Conservation (phyloP, 2,329 filamentous ascomycete species). For the Aureobasidium sp. region DNA sequence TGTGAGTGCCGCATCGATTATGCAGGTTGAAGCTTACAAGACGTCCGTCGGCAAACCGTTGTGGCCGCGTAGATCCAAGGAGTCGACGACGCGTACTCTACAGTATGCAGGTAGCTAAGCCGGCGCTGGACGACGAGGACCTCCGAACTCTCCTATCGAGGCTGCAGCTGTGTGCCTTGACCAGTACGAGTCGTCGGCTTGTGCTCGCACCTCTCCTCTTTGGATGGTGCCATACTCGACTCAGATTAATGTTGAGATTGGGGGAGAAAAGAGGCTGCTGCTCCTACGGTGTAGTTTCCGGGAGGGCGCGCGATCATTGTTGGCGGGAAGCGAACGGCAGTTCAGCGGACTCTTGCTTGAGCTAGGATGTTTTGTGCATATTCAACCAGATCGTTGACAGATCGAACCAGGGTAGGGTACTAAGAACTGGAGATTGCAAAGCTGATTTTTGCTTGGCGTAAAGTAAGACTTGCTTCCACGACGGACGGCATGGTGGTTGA, state of each 20-base stretch:
- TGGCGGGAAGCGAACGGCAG: constrained; percentile 5
- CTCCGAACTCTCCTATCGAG: not conserved
- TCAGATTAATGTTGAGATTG: constrained; percentile 4
- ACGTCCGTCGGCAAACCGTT: not conserved
- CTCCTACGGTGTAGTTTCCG: not conserved
- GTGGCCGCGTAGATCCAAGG: not conserved
- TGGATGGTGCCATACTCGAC: not conserved
- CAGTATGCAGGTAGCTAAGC: not conserved
- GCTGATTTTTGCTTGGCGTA: not conserved
- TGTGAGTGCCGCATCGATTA: not conserved
- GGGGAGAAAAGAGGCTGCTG: not conserved
- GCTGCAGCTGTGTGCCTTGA: not conserved
- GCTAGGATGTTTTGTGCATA: constrained; percentile 7
- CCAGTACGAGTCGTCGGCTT: not conserved
- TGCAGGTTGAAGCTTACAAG: not conserved
- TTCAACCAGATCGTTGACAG: not conserved
- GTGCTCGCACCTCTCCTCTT: not conserved
- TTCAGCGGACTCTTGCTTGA: not conserved
- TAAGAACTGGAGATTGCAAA: not conserved
- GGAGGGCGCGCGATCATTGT: not conserved
- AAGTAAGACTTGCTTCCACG: not conserved
- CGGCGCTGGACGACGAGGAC: not conserved
- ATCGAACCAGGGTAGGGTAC: not conserved
- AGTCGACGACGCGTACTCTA: constrained; percentile 1
- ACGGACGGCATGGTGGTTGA: not conserved